Percentiles rank a stretch among this genome's conserved stretches.
Conservation (phyloP, 2,329 filamentous ascomycete species). For the Neonectria sp. region DNA sequence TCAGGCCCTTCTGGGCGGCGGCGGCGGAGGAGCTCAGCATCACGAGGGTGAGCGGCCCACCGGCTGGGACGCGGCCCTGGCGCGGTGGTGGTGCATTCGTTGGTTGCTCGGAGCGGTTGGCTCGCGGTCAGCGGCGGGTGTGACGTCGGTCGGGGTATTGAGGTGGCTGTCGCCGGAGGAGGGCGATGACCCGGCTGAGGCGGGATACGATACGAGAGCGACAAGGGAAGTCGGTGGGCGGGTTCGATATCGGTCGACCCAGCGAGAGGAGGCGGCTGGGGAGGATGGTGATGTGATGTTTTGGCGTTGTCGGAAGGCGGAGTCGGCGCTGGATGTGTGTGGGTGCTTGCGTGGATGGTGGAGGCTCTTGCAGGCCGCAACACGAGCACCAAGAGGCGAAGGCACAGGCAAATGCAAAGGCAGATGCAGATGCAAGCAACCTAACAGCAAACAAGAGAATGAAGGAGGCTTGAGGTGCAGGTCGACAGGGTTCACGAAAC, state of each 20-base stretch:
- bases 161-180: constrained; percentile 24
- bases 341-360: constrained; percentile 42
- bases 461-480: constrained; percentile 44
- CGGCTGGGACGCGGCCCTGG: constrained; percentile 57
- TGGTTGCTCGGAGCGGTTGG: constrained; percentile 36
- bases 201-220: constrained; percentile 3
- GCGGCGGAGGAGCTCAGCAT: constrained; percentile 53
- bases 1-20: constrained; percentile 50
- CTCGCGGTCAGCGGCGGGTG: constrained; percentile 31
- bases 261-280: constrained; percentile 24
- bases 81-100: constrained; percentile 56
- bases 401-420: constrained; percentile 22
- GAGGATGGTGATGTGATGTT: constrained; percentile 21
- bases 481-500: constrained; percentile 43
- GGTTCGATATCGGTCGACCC: constrained; percentile 21
- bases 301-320: constrained; percentile 31
- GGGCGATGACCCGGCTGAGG: not conserved
- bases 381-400: constrained; percentile 19
- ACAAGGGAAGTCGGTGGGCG: constrained; percentile 14
- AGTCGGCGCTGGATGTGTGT: constrained; percentile 32
- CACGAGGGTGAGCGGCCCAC: constrained; percentile 53
- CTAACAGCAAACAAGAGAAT: constrained; percentile 37
- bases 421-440: constrained; percentile 34
- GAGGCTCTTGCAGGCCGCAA: constrained; percentile 41
- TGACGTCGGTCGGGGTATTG: constrained; percentile 33